Evolutionary conservation across 495 filamentous ascomycete genomes (phyloP), one percentile per base, ranked within the genome.

Genomic region (Xylaria curta): DNA sequence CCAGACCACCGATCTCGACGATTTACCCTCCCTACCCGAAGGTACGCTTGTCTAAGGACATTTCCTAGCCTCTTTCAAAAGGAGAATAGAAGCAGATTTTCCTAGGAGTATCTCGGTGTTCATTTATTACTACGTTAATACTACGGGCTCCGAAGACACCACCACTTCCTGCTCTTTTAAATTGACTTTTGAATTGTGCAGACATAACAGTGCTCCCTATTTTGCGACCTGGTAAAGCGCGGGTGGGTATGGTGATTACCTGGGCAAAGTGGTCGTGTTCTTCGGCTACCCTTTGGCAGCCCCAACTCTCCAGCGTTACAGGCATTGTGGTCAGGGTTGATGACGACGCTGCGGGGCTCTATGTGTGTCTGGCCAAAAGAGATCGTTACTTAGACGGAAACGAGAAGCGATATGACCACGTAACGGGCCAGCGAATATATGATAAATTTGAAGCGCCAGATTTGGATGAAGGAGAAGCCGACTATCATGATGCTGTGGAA

Each of bases 261-360:
- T 99, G 93, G 87, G 93, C 91, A 74, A 87, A 93, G 68, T 85
- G 93, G 66, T 85, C 89, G 36, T 87, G 94, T 76, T 94, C 92
- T 40, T 89, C 88, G 68, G 89, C 85, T 15, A 93, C 91, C 10
- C 91, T 89, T 33, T 97, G 93, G 91, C 87, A 93, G 67, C 95
- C 95, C 0, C 86, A 85, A 67, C 82, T 97, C 51, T 86, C 85
- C 3, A 91, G 90, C 74, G 84, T 89, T 17, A 92, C 92, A 0
- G 93, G 91, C 4, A 81, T 89, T 33, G 82, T 97, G 5, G 81
- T 85, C 26, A 76, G 78, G 10, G 74, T 84, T 19, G 78, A 87
- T 19, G 87, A 87, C 4, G 81, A 81, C 47, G 77, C 78, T 64
- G 72, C 76, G 12, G 62, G 74, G 28, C 70, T 95, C 17, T 83